Evolutionary conservation across 192 early-diverging fungal genomes (phyloP).

Genomic region (Lobosporangium transversale): DNA sequence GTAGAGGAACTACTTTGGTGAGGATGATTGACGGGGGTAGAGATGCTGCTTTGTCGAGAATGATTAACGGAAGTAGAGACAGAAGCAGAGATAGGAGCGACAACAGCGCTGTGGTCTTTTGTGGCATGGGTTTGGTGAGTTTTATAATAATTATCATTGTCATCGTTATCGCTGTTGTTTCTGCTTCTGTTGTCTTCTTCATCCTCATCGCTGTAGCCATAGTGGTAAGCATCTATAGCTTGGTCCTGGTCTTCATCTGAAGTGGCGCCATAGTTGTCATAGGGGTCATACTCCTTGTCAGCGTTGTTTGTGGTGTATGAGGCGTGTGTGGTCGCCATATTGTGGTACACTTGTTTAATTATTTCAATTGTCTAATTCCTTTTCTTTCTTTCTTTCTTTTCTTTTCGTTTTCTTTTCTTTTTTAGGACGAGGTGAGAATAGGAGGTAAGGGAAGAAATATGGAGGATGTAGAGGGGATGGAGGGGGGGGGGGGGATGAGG

Average conservation of each 20-base stretch:
- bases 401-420: no score
- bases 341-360: background rate
- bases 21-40: no score
- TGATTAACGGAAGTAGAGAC: no score
- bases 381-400: no score
- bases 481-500: background rate
- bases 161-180: background rate
- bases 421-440: no score
- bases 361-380: background rate
- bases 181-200: background rate
- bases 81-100: background rate
- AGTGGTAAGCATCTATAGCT: background rate
- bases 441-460: background rate
- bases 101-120: background rate
- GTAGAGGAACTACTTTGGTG: no score
- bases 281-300: conserved; percentile 26
- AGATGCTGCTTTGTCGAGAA: no score
- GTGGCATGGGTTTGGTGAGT: background rate
- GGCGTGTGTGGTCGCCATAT: conserved; percentile 21
- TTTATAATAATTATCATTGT: conserved; percentile 1
- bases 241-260: conserved; percentile 12
- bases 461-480: background rate
- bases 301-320: conserved; percentile 29
- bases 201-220: conserved; percentile 8
- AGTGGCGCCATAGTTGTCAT: conserved; percentile 24